Evolutionary conservation across 139 green algal genomes (phyloP).

Genomic region (Deuterostichococcus epilithicus): DNA sequence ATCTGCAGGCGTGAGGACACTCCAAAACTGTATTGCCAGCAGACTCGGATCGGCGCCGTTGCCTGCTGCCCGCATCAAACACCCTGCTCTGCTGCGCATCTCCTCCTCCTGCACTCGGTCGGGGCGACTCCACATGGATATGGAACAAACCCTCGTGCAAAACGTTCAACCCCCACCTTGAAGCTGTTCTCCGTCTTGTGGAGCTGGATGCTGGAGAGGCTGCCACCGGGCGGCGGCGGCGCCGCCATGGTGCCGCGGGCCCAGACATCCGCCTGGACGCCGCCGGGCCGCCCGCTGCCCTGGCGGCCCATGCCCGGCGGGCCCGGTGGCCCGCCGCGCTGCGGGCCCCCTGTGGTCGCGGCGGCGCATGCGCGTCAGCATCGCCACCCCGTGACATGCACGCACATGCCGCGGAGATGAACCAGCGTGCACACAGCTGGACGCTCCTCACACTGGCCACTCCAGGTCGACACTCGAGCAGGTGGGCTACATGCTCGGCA

Average conservation of each 20-base stretch:
- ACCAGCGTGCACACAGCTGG: too few species aligned
- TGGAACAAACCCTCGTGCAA: neutral
- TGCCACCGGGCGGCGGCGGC: conserved; percentile 25
- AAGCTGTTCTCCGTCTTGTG: conserved; percentile 59
- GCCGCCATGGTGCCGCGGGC: conserved; percentile 43
- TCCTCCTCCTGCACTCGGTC: neutral
- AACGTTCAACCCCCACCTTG: conserved; percentile 18
- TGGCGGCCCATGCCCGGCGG: neutral
- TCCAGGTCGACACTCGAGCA: too few species aligned
- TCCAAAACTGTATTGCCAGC: neutral
- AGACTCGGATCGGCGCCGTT: neutral
- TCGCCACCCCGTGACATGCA: too few species aligned
- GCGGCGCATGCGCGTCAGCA: too few species aligned
- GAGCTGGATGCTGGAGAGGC: conserved; percentile 27
- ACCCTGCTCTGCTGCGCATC: neutral
- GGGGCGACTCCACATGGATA: neutral
- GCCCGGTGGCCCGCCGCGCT: too few species aligned
- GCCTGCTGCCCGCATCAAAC: too few species aligned
- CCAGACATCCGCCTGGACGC: conserved; percentile 47
- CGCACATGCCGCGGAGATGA: too few species aligned
- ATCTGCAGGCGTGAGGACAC: conserved; percentile 18
- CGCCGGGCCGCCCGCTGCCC: neutral
- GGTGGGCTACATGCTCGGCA: too few species aligned
- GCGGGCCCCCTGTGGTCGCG: too few species aligned
- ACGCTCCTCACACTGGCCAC: too few species aligned